These are phyloP conservation scores for Penicillium robsamsonii DNA, from an alignment of 495 filamentous ascomycete genomes.

Conservation along the genomic window DNA sequence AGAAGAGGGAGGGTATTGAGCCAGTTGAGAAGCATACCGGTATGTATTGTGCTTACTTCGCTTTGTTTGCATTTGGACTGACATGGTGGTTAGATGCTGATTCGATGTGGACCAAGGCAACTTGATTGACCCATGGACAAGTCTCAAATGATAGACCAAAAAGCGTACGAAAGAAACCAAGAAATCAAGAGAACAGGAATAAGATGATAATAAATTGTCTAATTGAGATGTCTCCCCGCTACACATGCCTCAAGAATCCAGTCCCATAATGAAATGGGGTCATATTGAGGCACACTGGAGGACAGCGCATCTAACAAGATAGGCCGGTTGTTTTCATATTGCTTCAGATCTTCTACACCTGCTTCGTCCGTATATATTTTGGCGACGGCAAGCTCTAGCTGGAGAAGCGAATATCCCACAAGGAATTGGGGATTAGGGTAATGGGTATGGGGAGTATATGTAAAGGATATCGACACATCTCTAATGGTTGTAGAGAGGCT, in stretches of 20 bases:
- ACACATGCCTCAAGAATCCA: constrained; percentile 45
- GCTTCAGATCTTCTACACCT: constrained; percentile 66
- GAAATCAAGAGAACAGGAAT: background rate
- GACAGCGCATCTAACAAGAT: constrained; percentile 29
- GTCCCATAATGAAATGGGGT: constrained; percentile 54
- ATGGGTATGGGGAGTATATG: background rate
- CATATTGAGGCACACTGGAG: constrained; percentile 44
- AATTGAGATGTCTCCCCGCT: constrained; percentile 40
- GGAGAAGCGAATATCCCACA: constrained; percentile 46
- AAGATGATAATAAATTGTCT: constrained; percentile 8
- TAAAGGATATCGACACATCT: background rate
- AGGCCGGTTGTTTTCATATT: constrained; percentile 47
- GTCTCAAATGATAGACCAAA: background rate
- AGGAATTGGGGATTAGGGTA: constrained; percentile 3
- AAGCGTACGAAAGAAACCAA: background rate
- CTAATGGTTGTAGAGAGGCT: background rate
- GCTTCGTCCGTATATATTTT: constrained; percentile 53
- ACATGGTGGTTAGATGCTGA: constrained; percentile 45
- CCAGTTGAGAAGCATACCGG: constrained; percentile 58
- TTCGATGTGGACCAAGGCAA: constrained; percentile 36
- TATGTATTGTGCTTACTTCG: constrained; percentile 18
- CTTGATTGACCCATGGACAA: background rate
- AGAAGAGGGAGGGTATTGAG: constrained; percentile 59
- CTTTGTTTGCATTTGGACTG: constrained; percentile 7
- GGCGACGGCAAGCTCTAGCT: constrained; percentile 67